phyloP scores from a whole-genome alignment of 192 early-diverging fungal genomes.

The Chytriomyces sp. region DNA sequence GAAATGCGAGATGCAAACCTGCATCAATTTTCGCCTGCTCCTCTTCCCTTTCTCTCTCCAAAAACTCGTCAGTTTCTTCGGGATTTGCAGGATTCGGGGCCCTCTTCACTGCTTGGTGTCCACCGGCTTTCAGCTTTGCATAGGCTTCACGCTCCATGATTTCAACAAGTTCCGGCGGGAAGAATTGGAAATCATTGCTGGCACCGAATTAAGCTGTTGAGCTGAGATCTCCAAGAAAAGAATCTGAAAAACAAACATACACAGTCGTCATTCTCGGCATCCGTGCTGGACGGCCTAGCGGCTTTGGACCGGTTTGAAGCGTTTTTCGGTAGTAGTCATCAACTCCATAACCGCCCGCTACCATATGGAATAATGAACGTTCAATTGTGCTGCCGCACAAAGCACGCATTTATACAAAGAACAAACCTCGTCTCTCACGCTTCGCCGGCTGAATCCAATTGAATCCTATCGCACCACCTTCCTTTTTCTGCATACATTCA shows the following conservation, averaged over 20 bases:
- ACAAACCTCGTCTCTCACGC: conserved; percentile 77
- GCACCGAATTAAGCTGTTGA: background rate
- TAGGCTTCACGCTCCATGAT: conserved; percentile 84
- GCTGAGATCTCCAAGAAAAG: background rate
- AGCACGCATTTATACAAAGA: background rate
- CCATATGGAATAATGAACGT: background rate
- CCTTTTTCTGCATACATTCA: conserved; percentile 42
- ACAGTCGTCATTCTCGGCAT: conserved; percentile 44
- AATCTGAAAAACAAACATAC: background rate
- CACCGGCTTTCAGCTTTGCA: conserved; percentile 56
- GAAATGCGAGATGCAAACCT: conserved; percentile 42
- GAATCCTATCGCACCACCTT: conserved; percentile 55
- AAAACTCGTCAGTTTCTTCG: conserved; percentile 47
- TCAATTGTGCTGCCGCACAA: background rate
- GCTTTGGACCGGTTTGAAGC: conserved; percentile 68
- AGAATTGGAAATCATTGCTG: conserved; percentile 94
- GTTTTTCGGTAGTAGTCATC: conserved; percentile 94
- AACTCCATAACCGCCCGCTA: conserved; percentile 78
- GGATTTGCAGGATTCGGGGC: background rate
- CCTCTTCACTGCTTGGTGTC: conserved; percentile 17
- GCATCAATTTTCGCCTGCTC: conserved; percentile 86
- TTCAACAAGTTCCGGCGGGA: conserved; percentile 73
- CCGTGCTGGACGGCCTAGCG: conserved; percentile 57
- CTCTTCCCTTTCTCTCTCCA: conserved; percentile 61
- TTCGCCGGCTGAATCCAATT: conserved; percentile 94